Evolutionary conservation across 2,329 filamentous ascomycete genomes (phyloP), one percentile per base, ranked within the genome.

Genomic region (Colletotrichum phormii): DNA sequence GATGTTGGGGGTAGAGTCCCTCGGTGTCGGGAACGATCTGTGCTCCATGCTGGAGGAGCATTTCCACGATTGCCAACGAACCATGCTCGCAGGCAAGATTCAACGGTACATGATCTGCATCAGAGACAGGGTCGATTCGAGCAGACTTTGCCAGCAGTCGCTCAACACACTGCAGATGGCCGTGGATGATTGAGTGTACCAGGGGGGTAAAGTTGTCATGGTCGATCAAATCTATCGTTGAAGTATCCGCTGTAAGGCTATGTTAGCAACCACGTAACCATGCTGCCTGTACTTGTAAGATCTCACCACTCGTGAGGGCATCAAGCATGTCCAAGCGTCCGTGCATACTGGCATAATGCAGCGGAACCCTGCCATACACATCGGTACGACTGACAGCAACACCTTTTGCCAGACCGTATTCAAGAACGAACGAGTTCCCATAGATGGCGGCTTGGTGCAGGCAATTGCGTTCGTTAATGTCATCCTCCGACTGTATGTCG

Each of bases 311-410:
- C 63, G 98, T 85, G 24, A 98, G 86, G 55, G 90, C 88, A 76
- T 94, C 89, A 33, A 97, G 89, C 91, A 97, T 95, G 67, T 94
- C 93, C 24, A 97, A 88, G 58, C 94, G 90, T 5, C 97, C 97
- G 84, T 98, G 95, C 89, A 98, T 95, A 81, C 95, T 97, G 15
- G 97, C 95, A 84, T 99, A 99, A 80, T 99, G 97, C 46, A 99
- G 84, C 31, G 97, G 95, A 73, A 98, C 94, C 61, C 97, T 89
- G 9, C 97, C 97, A 80, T 99, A 99, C 7, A 98, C 95, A 84
- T 99, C 97, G 3, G 93, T 93, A 64, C 94, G 89, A 69, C 91
- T 91, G 29, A 95, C 91, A 74, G 95, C 91, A 42, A 98, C 95
- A 5, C 90, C 91, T 58, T 89, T 91, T 1, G 89, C 85, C n/a